Percentiles rank a stretch among this genome's conserved stretches.
Conservation (phyloP, 1,284 basidiomycete genomes). For the Phellopilus nigrolimitatus region DNA sequence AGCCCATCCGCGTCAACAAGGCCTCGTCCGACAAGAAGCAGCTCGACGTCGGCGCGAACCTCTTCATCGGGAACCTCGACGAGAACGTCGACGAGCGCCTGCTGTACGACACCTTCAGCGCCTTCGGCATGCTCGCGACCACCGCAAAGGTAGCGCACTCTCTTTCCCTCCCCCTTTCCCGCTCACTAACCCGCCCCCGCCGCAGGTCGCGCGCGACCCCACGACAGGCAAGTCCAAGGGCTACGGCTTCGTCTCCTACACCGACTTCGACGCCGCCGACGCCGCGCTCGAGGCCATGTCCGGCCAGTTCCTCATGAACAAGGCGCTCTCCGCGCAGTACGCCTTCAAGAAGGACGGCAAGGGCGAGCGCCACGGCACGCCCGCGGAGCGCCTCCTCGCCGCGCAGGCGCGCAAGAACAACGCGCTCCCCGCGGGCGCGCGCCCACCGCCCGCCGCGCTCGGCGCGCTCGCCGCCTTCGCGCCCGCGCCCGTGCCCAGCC, state of each 20-base stretch:
- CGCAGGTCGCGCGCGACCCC: constrained; percentile 89
- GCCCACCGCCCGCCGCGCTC: constrained; percentile 64
- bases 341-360: constrained; percentile 99
- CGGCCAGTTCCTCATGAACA: constrained; percentile 96
- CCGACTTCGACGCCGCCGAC: constrained; percentile 96
- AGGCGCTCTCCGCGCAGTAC: constrained; percentile 93
- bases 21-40: constrained; percentile 97
- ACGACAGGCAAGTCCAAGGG: constrained; percentile 85
- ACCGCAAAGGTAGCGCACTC: constrained; percentile 74
- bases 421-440: constrained; percentile 68
- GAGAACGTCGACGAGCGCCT: constrained; percentile 90
- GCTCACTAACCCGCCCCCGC: constrained; percentile 16
- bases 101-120: constrained; percentile 92
- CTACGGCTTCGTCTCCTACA: constrained; percentile 95
- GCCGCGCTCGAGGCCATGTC: constrained; percentile 97
- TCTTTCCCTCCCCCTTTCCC: constrained; percentile 15
- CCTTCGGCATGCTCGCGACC: constrained; percentile 91
- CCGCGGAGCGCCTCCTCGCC: constrained; percentile 91
- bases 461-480: constrained; percentile 54
- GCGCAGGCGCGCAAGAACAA: constrained; percentile 95
- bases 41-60: constrained; percentile 94
- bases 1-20: constrained; percentile 98
- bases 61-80: constrained; percentile 95
- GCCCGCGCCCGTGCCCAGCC: constrained; percentile 20
- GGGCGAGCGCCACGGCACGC: constrained; percentile 93